Base-by-base conservation (phyloP, 1,139 yeast genomes). In the Candida sp. region DNA sequence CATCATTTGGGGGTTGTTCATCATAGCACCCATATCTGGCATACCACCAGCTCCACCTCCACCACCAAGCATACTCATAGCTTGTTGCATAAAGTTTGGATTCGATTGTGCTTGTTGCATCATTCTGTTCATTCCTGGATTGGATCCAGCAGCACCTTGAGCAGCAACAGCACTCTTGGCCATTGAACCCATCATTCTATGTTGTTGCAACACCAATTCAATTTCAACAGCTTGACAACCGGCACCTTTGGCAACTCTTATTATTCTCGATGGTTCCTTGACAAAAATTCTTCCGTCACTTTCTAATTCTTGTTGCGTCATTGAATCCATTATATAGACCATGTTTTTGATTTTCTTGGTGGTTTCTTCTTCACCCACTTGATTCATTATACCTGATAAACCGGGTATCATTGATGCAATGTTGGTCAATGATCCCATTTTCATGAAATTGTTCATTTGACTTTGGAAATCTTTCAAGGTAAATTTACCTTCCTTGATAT, bases 361-460 rank as follows among this genome's bases (percentile, higher is more conserved):
- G 0, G 96, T 84, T 56, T 93, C 97, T 56, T 91, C 97, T 61
- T 91, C 98, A 22, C 93, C 91, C 36, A 89, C 83, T 64, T 87
- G 93, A 42, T 80, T 84, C 79, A 93, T 85, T 73, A 91, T 75
- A 52, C 82, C 84, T 30, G 91, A 81, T 70, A 90, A 79, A n/a
- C 93, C 95, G 0, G 99, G 99, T 49, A 95, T 84, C 97, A 91
- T 91, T 45, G 87, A 82, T 6, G 98, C 97, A 51, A 93, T 87
- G 61, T 91, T 91, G 22, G 95, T 82, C 43, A 93, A 68, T 4
- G 98, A 97, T 1, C 99, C 99, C 96, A 93, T 87, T 63, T 93
- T 93, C 79, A 91, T 76, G 56, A 95, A 86, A 54, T 91, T 93
- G 59, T 87, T 86, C 95, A 93, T 87, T 65, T 93, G 99, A 45